These are phyloP conservation scores for Macrocybe gigantea DNA, from an alignment of 768 basidiomycete species.

Conservation along the genomic window DNA sequence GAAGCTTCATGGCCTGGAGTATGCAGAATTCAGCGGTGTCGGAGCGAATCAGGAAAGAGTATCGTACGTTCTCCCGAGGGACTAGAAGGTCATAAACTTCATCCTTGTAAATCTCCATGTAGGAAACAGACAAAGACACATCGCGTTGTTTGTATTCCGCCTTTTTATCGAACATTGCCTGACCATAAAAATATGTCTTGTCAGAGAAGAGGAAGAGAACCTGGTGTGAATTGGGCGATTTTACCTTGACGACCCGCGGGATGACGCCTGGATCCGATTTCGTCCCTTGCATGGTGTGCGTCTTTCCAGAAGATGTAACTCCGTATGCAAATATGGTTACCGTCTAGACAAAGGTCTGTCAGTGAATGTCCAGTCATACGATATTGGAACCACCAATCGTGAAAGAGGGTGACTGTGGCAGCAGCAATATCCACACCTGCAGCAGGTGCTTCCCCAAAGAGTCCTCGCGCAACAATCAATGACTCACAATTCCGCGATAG, in stretches of 20 bases:
- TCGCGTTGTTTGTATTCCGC: constrained; percentile 29
- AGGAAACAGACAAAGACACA: constrained; percentile 54
- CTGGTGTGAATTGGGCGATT: constrained; percentile 7
- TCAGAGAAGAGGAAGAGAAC: background rate
- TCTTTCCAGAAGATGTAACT: constrained; percentile 88
- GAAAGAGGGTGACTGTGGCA: background rate
- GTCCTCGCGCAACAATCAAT: background rate
- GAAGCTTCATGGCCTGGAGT: constrained; percentile 42
- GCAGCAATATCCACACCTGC: no score
- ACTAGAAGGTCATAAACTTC: constrained; percentile 87
- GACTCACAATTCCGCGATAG: constrained; percentile 66
- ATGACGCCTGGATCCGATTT: constrained; percentile 76
- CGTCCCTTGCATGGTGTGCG: constrained; percentile 89
- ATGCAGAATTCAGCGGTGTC: background rate
- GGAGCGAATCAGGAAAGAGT: background rate
- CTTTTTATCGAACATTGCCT: constrained; percentile 58
- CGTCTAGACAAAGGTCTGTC: constrained; percentile 42
- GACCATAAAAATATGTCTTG: background rate
- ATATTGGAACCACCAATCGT: background rate
- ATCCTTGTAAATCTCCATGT: constrained; percentile 91
- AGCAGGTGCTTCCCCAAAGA: background rate
- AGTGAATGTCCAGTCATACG: background rate
- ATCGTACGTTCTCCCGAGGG: constrained; percentile 56
- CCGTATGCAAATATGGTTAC: constrained; percentile 90
- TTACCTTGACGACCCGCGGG: constrained; percentile 69